These are phyloP conservation scores for Discostella stelligeroides DNA, from an alignment of 108 stramenopile genomes.

Conservation along the genomic window DNA sequence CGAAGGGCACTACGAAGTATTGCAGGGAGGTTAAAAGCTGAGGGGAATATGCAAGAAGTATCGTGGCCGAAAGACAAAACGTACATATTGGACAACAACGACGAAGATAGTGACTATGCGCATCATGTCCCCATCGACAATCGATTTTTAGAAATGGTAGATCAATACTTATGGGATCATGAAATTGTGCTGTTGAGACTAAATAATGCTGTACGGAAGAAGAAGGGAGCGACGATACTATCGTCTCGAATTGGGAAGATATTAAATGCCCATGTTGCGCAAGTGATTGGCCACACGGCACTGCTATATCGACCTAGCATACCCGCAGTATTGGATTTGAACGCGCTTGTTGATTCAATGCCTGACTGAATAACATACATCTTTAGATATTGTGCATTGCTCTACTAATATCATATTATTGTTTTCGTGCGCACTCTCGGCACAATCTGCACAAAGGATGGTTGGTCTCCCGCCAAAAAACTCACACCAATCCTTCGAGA, in stretches of 20 bases:
- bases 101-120: conserved; percentile 39
- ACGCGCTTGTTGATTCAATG: conserved; percentile 38
- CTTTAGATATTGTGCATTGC: too few relatives aligned
- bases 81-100: conserved; percentile 18
- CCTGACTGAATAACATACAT: neutral
- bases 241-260: conserved; percentile 61
- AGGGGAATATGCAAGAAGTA: conserved; percentile 54
- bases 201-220: conserved; percentile 71
- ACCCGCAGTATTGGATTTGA: conserved; percentile 69
- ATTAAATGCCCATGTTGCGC: conserved; percentile 75
- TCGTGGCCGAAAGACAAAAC: conserved; percentile 43
- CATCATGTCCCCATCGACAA: conserved; percentile 34
- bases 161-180: conserved; percentile 65
- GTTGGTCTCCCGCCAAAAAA: too few relatives aligned
- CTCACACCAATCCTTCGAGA: too few relatives aligned
- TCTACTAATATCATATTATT: too few relatives aligned
- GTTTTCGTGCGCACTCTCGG: too few relatives aligned
- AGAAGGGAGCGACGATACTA: conserved; percentile 67
- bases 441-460: too few relatives aligned
- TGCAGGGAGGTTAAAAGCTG: conserved; percentile 55
- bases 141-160: conserved; percentile 69
- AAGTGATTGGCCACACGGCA: conserved; percentile 78
- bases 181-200: conserved; percentile 74
- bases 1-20: conserved; percentile 55
- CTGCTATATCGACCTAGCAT: conserved; percentile 74